These are phyloP conservation scores for Hirsutella thompsonii DNA, from an alignment of 2,329 filamentous ascomycete genomes.

Conservation along the genomic window DNA sequence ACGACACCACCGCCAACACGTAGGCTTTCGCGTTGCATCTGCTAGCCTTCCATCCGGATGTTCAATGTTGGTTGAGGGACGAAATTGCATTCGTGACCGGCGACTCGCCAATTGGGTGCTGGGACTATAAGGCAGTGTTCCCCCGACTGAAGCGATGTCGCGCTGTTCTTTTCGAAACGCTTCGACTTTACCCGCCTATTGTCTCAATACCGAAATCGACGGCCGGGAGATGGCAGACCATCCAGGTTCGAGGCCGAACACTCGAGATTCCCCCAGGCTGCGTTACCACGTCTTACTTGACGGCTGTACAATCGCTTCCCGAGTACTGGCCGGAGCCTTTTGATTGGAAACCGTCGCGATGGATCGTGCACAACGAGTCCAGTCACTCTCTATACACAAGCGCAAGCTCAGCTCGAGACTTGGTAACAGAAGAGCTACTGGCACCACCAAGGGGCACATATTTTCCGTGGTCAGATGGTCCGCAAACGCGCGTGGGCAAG, in stretches of 20 bases:
- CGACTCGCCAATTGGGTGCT: neutral
- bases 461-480: neutral
- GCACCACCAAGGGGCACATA: neutral
- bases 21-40: neutral
- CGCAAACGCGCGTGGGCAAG: neutral
- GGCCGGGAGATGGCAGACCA: neutral
- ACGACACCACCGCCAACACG: neutral
- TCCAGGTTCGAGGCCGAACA: neutral
- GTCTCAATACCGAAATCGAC: neutral
- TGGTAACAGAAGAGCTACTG: neutral
- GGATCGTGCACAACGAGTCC: neutral
- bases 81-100: neutral
- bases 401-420: neutral
- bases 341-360: neutral
- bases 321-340: neutral
- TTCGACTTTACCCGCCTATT: neutral
- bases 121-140: neutral
- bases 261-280: neutral
- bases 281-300: neutral
- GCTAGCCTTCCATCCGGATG: neutral
- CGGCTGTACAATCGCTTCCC: neutral
- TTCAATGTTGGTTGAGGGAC: neutral
- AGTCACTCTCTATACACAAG: too few relatives aligned
- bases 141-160: neutral
- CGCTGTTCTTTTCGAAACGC: neutral